A percentile compares a stretch with the other conserved stretches of the same genome.
Evolutionary conservation across 345 rosid genomes (phyloP).

Genomic region (Erucastrum elatum): DNA sequence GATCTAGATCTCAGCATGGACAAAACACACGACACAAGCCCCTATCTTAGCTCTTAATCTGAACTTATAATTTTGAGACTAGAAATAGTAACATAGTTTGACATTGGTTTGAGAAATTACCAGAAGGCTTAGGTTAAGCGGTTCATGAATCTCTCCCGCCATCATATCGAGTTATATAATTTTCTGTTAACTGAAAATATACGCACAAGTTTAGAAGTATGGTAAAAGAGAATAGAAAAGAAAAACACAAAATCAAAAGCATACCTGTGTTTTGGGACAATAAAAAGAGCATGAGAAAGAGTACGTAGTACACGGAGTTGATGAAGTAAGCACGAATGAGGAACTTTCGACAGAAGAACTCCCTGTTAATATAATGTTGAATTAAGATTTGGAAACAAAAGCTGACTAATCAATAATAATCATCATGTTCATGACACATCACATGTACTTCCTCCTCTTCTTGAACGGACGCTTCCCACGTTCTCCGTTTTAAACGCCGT

Average conservation of each 20-base stretch:
- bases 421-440: constrained; percentile 21
- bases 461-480: constrained; percentile 25
- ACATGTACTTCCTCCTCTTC: constrained; percentile 16
- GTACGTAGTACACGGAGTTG: background rate
- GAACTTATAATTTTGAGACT: too few species aligned
- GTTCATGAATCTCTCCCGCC: constrained; percentile 73
- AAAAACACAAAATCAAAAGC: background rate
- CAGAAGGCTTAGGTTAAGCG: constrained; percentile 58
- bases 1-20: background rate
- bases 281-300: constrained; percentile 9
- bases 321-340: constrained; percentile 22
- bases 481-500: constrained; percentile 24
- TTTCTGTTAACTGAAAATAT: background rate
- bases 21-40: background rate
- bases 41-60: background rate
- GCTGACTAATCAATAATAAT: constrained; percentile 19
- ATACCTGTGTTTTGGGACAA: constrained; percentile 3
- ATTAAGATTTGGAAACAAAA: constrained; percentile 12
- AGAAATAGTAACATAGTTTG: background rate
- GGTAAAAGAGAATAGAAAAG: background rate
- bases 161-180: constrained; percentile 32
- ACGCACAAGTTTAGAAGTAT: background rate
- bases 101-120: constrained; percentile 38
- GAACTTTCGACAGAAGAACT: constrained; percentile 8
- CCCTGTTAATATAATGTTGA: background rate